These are phyloP conservation scores for Trypanosoma caninum DNA, from an alignment of 208 protist genomes.

Conservation along the genomic window DNA sequence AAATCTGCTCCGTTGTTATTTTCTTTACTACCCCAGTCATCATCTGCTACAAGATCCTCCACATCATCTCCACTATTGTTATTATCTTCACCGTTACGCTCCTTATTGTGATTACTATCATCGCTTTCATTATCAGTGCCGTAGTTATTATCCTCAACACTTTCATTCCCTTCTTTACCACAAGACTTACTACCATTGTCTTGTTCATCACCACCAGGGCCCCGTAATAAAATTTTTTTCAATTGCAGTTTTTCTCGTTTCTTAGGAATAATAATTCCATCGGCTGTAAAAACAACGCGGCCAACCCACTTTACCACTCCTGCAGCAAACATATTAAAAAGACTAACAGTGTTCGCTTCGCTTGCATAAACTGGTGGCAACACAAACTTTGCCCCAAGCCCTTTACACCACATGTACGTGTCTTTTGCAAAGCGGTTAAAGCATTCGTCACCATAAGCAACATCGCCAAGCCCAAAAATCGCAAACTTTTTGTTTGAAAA, in stretches of 20 bases:
- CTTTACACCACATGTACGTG: constrained; percentile 63
- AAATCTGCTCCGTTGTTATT: constrained; percentile 2
- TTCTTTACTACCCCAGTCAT: constrained; percentile 32
- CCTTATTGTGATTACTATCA: constrained; percentile 3
- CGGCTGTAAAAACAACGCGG: constrained; percentile 38
- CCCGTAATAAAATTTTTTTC: no score
- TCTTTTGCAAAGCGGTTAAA: constrained; percentile 85
- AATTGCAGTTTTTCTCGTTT: not conserved
- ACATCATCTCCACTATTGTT: constrained; percentile 52
- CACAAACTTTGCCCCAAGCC: constrained; percentile 67
- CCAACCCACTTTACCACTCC: constrained; percentile 63
- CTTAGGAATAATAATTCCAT: constrained; percentile 29
- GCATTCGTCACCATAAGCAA: constrained; percentile 62
- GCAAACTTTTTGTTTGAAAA: constrained; percentile 63
- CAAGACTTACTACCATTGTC: no score
- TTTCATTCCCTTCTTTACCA: not conserved
- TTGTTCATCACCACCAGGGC: no score
- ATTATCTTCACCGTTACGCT: constrained; percentile 10
- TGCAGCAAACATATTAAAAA: constrained; percentile 61
- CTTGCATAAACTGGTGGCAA: constrained; percentile 79
- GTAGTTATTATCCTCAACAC: not conserved
- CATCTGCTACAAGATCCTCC: constrained; percentile 53
- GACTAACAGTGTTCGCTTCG: constrained; percentile 37
- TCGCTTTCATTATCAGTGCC: constrained; percentile 16
- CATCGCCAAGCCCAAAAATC: constrained; percentile 88